These are phyloP conservation scores for Lipomyces yamanashiensis DNA, from an alignment of 805 yeast species.

Conservation along the genomic window DNA sequence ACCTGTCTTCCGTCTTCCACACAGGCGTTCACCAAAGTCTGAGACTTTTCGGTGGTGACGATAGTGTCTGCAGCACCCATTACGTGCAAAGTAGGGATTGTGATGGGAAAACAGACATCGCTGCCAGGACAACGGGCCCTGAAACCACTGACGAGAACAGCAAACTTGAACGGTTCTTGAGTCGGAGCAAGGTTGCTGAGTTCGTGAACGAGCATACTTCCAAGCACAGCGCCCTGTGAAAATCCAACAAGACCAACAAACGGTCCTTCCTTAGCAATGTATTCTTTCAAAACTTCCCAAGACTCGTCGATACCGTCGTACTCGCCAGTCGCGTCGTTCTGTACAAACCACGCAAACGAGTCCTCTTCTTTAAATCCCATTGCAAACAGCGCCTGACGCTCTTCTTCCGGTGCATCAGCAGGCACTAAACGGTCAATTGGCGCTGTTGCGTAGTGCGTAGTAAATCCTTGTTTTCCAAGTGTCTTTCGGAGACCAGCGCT, in stretches of 20 bases:
- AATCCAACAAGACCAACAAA: conserved; percentile 89
- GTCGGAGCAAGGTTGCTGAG: conserved; percentile 63
- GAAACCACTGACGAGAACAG: conserved; percentile 73
- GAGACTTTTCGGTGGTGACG: conserved; percentile 72
- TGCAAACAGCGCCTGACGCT: conserved; percentile 53
- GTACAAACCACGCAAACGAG: conserved; percentile 42
- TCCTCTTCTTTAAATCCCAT: conserved; percentile 50
- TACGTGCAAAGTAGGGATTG: conserved; percentile 66
- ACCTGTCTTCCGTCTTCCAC: conserved; percentile 50
- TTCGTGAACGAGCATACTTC: conserved; percentile 67
- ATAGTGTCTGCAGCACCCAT: conserved; percentile 86
- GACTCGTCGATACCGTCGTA: conserved; percentile 48
- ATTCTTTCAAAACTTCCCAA: conserved; percentile 56
- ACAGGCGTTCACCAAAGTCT: conserved; percentile 62
- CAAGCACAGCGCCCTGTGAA: conserved; percentile 92
- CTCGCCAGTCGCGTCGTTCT: conserved; percentile 46
- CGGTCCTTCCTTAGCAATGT: conserved; percentile 58
- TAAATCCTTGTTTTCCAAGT: conserved; percentile 66
- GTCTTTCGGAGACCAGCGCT: conserved; percentile 86
- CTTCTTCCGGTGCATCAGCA: conserved; percentile 62
- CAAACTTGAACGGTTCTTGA: conserved; percentile 61
- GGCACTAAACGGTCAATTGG: conserved; percentile 77
- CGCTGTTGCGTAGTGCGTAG: conserved; percentile 74
- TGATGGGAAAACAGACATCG: conserved; percentile 45
- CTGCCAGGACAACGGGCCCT: conserved; percentile 39